phyloP scores from a whole-genome alignment of 2,329 filamentous ascomycete genomes.

The Hypocreales sp. region DNA sequence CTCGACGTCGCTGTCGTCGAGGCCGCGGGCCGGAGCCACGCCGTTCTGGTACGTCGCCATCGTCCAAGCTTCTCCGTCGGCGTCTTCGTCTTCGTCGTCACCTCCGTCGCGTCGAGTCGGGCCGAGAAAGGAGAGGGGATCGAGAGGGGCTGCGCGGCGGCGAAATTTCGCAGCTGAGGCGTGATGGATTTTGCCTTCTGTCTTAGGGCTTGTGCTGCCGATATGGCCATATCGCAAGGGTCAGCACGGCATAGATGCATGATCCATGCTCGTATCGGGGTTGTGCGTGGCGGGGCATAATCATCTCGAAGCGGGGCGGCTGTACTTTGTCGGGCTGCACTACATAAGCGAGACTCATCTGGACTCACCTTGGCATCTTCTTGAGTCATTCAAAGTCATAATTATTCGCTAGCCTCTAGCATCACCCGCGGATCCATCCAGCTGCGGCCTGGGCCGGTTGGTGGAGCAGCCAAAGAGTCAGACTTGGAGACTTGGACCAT shows the following conservation, averaged over 20 bases:
- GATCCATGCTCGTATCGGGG: conserved; percentile 11
- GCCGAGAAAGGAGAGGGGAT: conserved; percentile 7
- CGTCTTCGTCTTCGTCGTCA: conserved; percentile 14
- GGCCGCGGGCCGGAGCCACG: conserved; percentile 40
- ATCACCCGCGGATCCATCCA: too few relatives aligned
- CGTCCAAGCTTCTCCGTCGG: conserved; percentile 11
- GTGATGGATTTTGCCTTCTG: conserved; percentile 6
- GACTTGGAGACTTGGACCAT: too few relatives aligned
- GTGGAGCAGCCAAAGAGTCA: too few relatives aligned
- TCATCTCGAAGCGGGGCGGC: conserved; percentile 13
- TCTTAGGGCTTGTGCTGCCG: conserved; percentile 23
- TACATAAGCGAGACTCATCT: too few relatives aligned
- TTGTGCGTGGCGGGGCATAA: conserved; percentile 6
- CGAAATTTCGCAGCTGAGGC: conserved; percentile 18
- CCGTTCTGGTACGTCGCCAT: conserved; percentile 52
- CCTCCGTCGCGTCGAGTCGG: conserved; percentile 12
- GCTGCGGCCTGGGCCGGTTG: too few relatives aligned
- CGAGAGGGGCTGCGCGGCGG: conserved; percentile 8
- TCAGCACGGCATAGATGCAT: conserved; percentile 10
- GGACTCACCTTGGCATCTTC: too few relatives aligned
- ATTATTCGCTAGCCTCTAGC: too few relatives aligned
- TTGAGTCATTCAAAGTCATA: background rate
- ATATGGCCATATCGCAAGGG: conserved; percentile 11
- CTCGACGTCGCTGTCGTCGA: conserved; percentile 74
- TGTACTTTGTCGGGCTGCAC: too few relatives aligned